Base-by-base conservation (phyloP, 1,284 basidiomycete species). In the Exsudoporus floridanus region DNA sequence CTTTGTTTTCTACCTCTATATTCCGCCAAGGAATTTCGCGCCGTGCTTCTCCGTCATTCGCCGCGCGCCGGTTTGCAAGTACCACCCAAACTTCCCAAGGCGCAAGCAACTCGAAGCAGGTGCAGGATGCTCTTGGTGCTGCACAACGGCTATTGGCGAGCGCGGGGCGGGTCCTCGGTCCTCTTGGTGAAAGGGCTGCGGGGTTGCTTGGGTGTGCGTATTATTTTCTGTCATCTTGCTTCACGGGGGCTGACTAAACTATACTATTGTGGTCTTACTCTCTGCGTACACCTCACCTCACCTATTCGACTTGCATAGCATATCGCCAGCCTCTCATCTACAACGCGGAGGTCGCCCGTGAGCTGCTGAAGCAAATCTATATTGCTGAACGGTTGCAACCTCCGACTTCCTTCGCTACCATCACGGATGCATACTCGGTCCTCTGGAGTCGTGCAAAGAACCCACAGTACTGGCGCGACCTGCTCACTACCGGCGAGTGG, bases 361-460 rank as follows among this genome's bases (percentile, higher is more conserved):
- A 95, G 66, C 70, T 98, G 60, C 73, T 86, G 61, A 94, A 95
- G 76, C 92, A 96, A 69, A 83, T 98, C 55, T 98, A 98, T 77
- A 73, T 90, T 59, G 84, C 87, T 43, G 96, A 98, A 76, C 83
- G 84, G 55, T 82, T 98, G 49, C 83, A 88, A 45, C 92, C 92
- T 16, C 96, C 95, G 21, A 79, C 79, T 14, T 84, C 84, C 25
- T 54, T 90, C 48, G 72, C 77, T 35, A 74, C 84, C 50, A 74
- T 93, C 71, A 75, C 80, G 41, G 76, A 77, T 52, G 88, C 87
- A 23, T 97, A 95, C 73, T 74, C 81, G 53, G 79, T 84, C 38
- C 76, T 98, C 59, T 93, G 82, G 80, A 66, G 79, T 38, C 83
- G 83, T 51, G 87, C 86, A 18, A 77, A 74, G 53, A 86, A 82